Conservation (phyloP, 2,329 filamentous ascomycete species). For the Blastomyces percursus region DNA sequence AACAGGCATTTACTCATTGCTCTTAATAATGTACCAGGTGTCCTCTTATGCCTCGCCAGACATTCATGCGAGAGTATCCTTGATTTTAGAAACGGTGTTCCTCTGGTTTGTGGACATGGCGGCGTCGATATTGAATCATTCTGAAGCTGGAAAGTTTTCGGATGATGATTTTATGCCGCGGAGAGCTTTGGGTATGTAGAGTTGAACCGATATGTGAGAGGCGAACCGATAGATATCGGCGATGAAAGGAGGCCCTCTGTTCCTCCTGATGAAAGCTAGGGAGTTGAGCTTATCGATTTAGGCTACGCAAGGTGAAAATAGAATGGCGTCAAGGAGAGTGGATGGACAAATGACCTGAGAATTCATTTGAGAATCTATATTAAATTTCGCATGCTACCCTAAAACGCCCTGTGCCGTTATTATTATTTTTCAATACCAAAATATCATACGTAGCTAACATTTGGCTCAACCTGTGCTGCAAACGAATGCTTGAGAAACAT, state of each 20-base stretch:
- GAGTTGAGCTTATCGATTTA: not conserved
- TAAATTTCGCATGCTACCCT: not conserved
- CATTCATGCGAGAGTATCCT: not conserved
- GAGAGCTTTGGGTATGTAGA: constrained; percentile 9
- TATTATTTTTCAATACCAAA: not conserved
- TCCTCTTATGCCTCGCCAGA: not conserved
- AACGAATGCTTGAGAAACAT: not conserved
- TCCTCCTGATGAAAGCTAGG: not conserved
- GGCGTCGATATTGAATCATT: constrained; percentile 22
- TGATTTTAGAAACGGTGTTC: constrained; percentile 7
- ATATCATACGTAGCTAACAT: not conserved
- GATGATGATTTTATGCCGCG: constrained; percentile 27
- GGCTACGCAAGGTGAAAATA: not conserved
- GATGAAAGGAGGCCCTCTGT: not conserved
- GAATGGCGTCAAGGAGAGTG: not conserved
- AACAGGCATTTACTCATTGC: no score
- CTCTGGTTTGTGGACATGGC: constrained; percentile 20
- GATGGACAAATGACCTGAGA: not conserved
- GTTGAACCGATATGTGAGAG: constrained; percentile 3
- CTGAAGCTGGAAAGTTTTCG: constrained; percentile 29
- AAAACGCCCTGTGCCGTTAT: not conserved
- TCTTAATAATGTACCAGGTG: not conserved
- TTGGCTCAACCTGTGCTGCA: not conserved
- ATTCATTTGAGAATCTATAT: not conserved
- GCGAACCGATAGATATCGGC: not conserved